These are phyloP conservation scores for Heliamphora pulchella DNA, from an alignment of 179 eudicot genomes.

Conservation along the genomic window DNA sequence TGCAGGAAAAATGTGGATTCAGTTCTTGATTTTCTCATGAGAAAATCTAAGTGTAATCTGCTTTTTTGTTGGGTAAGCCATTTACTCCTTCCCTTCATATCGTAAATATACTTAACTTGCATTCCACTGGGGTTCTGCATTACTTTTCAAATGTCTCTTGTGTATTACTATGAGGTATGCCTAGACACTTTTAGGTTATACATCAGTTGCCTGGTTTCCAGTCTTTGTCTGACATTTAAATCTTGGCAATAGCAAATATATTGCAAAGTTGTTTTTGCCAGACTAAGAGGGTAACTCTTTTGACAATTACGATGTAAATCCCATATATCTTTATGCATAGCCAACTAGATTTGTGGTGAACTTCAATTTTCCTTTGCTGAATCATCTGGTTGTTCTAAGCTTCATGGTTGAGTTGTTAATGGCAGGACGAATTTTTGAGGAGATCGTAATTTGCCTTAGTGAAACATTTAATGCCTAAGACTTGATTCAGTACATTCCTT, in stretches of 20 bases:
- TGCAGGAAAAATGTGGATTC: constrained; percentile 57
- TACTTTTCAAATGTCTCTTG: not conserved
- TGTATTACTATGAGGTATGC: not conserved
- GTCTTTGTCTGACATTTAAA: not conserved
- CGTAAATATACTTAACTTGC: not conserved
- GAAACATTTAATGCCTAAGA: too few relatives aligned
- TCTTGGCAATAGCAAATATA: not conserved
- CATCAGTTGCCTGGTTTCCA: not conserved
- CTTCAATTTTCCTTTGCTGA: not conserved
- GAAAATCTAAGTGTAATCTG: constrained; percentile 37
- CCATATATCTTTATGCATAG: not conserved
- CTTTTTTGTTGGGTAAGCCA: constrained; percentile 78
- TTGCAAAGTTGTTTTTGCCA: not conserved
- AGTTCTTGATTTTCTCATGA: constrained; percentile 65
- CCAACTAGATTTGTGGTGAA: not conserved
- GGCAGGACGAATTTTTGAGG: not conserved
- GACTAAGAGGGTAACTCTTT: not conserved
- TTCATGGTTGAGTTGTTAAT: not conserved
- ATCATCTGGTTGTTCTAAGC: not conserved
- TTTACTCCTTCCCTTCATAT: not conserved
- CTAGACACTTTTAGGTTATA: not conserved
- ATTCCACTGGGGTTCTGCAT: constrained; percentile 5
- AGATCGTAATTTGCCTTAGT: not conserved
- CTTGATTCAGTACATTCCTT: too few relatives aligned
- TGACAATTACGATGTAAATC: not conserved